Conservation (phyloP, 176 grass and related monocot species). For the Aegilops bicornis region DNA sequence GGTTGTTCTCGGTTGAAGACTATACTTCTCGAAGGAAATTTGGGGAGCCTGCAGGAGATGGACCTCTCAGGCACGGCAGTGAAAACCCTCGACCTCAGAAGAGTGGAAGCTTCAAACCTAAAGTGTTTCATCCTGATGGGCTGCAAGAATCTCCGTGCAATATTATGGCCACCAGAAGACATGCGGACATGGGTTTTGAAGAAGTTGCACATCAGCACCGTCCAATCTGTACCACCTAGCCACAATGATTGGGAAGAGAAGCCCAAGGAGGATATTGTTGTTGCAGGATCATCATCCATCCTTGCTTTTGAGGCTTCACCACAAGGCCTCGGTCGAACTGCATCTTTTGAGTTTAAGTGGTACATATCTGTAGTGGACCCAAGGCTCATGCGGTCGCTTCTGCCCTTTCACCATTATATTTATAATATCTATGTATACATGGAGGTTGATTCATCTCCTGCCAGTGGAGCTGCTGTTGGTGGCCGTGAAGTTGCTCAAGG, state of each 20-base stretch:
- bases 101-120: background rate
- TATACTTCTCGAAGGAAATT: background rate
- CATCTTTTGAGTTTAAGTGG: background rate
- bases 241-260: no score
- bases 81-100: background rate
- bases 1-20: background rate
- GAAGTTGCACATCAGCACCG: background rate
- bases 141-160: conserved; percentile 7
- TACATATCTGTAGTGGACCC: background rate
- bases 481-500: background rate
- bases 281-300: background rate
- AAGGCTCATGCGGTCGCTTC: no score
- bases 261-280: background rate
- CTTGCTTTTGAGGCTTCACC: accelerated
- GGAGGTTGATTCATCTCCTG: background rate
- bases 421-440: no score
- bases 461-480: background rate
- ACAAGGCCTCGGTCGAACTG: no score
- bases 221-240: background rate
- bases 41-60: accelerated
- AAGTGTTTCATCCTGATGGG: background rate
- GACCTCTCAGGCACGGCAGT: conserved; percentile 3
- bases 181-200: accelerated
- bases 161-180: background rate
- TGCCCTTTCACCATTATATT: no score